Percentiles rank a stretch among this genome's conserved stretches.
These are phyloP conservation scores for Cyclotella cryptica DNA, from an alignment of 108 stramenopile species.

Conservation along the genomic window DNA sequence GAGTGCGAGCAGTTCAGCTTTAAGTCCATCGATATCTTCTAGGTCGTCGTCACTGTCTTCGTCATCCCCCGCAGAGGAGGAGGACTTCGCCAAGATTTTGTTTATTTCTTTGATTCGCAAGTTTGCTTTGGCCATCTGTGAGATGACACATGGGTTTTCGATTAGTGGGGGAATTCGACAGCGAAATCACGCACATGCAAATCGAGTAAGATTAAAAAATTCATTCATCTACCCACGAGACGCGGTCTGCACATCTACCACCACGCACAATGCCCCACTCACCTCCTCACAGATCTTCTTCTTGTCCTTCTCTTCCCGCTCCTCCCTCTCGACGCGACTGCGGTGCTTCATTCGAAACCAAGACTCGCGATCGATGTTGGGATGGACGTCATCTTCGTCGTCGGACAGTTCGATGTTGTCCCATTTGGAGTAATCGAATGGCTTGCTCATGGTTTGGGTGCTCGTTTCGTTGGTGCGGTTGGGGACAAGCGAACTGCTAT, in stretches of 20 bases:
- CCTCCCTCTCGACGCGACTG: conserved; percentile 93
- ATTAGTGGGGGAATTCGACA: no score
- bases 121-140: conserved; percentile 80
- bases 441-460: conserved; percentile 72
- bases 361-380: conserved; percentile 97
- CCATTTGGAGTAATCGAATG: conserved; percentile 98
- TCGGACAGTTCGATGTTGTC: conserved; percentile 97
- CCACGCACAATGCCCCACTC: conserved; percentile 10
- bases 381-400: conserved; percentile 99
- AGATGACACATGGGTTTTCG: background rate
- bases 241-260: no score
- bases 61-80: conserved; percentile 31
- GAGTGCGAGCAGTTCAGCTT: conserved; percentile 83
- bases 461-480: background rate
- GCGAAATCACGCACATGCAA: background rate
- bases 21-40: conserved; percentile 84
- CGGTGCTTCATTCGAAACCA: conserved; percentile 98
- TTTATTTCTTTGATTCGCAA: conserved; percentile 87
- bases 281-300: conserved; percentile 80
- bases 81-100: conserved; percentile 52
- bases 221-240: no score
- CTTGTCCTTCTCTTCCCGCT: conserved; percentile 89
- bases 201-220: background rate
- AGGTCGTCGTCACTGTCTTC: conserved; percentile 87
- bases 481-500: background rate